Evolutionary conservation across 2,329 filamentous ascomycete species (phyloP).

Genomic region (Alternaria ethzedia): DNA sequence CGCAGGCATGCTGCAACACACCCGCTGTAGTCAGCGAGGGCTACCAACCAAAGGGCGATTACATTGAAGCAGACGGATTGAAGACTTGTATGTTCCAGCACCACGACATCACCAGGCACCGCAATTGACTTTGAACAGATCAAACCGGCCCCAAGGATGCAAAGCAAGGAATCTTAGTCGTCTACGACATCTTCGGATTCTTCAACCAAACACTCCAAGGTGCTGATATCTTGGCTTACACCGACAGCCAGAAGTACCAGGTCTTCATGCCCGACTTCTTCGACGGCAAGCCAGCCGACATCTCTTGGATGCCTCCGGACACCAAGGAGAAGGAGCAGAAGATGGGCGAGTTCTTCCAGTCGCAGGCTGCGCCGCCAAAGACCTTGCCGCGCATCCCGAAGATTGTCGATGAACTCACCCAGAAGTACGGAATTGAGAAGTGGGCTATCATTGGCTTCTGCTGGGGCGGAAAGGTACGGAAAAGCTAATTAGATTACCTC

Average conservation of each 20-base stretch:
- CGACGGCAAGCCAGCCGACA: slow-evolving; percentile 72
- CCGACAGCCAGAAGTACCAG: slow-evolving; percentile 72
- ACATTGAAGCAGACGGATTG: slow-evolving; percentile 64
- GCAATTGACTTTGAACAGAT: slow-evolving; percentile 46
- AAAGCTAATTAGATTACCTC: not conserved
- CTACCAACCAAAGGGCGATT: slow-evolving; percentile 65
- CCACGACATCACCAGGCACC: not conserved
- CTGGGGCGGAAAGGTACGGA: slow-evolving; percentile 61
- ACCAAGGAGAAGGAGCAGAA: slow-evolving; percentile 66
- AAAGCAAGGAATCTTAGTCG: slow-evolving; percentile 63
- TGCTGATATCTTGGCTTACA: slow-evolving; percentile 66
- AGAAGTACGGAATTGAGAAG: slow-evolving; percentile 55
- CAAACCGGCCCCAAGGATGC: slow-evolving; percentile 63
- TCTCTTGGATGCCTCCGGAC: slow-evolving; percentile 66
- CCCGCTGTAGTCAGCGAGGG: slow-evolving; percentile 56
- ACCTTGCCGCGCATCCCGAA: slow-evolving; percentile 62
- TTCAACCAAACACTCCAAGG: slow-evolving; percentile 68
- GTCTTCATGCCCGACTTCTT: slow-evolving; percentile 96
- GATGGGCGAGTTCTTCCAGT: slow-evolving; percentile 65
- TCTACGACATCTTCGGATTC: slow-evolving; percentile 70
- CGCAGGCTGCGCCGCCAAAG: slow-evolving; percentile 63
- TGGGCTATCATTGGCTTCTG: slow-evolving; percentile 69
- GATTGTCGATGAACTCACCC: slow-evolving; percentile 61
- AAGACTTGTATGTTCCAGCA: slow-evolving; percentile 60
- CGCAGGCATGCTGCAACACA: slow-evolving; percentile 55